Evolutionary conservation across 768 basidiomycete genomes (phyloP).

Genomic region (Hygrocybe punicea): DNA sequence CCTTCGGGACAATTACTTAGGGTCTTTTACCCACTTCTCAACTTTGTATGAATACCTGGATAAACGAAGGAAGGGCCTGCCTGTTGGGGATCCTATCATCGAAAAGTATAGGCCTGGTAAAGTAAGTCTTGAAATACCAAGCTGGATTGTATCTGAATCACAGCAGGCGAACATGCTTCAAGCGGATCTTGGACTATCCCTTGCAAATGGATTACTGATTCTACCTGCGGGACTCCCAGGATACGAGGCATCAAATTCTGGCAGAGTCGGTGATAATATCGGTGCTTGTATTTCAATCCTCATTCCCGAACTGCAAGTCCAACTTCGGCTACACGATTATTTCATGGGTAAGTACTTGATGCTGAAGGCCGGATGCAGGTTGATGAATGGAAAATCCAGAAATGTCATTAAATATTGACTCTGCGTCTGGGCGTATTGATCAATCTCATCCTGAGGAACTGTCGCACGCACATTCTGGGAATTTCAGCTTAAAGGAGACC

Average conservation of each 20-base stretch:
- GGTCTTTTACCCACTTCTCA: constrained; percentile 88
- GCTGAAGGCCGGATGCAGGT: neutral
- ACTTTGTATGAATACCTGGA: constrained; percentile 83
- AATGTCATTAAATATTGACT: constrained; percentile 70
- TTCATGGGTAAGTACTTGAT: constrained; percentile 67
- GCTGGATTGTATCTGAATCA: neutral
- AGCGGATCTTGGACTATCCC: constrained; percentile 55
- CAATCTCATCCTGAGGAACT: constrained; percentile 44
- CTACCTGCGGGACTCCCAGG: constrained; percentile 69
- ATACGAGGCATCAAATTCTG: constrained; percentile 41
- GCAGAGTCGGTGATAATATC: constrained; percentile 31
- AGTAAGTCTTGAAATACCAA: constrained; percentile 40
- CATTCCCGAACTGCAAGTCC: constrained; percentile 68
- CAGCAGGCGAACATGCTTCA: constrained; percentile 80
- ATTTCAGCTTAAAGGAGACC: constrained; percentile 29
- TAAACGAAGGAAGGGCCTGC: constrained; percentile 52
- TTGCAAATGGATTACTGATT: constrained; percentile 53
- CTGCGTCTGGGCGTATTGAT: constrained; percentile 52
- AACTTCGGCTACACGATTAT: constrained; percentile 78
- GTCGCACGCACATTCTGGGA: constrained; percentile 23
- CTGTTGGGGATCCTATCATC: constrained; percentile 77
- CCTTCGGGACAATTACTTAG: constrained; percentile 90
- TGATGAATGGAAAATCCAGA: constrained; percentile 43
- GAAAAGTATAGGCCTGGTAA: constrained; percentile 77
- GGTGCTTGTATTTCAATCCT: constrained; percentile 55